Conservation (phyloP, 192 early-diverging fungal species). For the Mortierella hygrophila region DNA sequence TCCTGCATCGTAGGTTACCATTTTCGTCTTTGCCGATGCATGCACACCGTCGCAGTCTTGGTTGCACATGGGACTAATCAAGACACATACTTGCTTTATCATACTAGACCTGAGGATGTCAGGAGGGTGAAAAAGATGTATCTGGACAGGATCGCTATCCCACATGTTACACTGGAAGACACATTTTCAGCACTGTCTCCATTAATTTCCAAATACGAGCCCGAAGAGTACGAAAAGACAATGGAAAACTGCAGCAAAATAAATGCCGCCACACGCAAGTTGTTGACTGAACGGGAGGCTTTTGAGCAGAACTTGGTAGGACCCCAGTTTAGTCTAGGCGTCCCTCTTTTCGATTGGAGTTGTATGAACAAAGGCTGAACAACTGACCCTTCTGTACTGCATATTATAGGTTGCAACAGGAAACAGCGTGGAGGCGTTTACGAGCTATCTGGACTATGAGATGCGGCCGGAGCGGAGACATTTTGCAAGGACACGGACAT, state of each 20-base stretch:
- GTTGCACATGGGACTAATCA: constrained; percentile 56
- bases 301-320: constrained; percentile 71
- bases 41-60: constrained; percentile 4
- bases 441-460: constrained; percentile 71
- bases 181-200: constrained; percentile 75
- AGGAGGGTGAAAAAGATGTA: constrained; percentile 36
- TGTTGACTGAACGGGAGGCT: constrained; percentile 56
- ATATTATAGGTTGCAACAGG: constrained; percentile 18
- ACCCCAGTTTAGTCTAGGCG: neutral
- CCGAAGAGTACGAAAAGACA: constrained; percentile 65
- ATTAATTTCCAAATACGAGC: constrained; percentile 69
- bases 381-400: neutral
- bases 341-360: neutral
- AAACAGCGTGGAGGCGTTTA: constrained; percentile 60
- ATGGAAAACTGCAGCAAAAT: constrained; percentile 65
- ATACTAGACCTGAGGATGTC: constrained; percentile 26
- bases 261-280: constrained; percentile 56
- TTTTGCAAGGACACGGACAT: constrained; percentile 51
- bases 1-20: neutral
- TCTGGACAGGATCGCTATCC: constrained; percentile 21
- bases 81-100: constrained; percentile 32
- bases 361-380: neutral
- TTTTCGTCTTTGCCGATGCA: neutral
- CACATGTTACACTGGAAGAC: constrained; percentile 61
- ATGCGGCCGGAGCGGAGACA: constrained; percentile 30